Conservation (phyloP, 75 land plant species). For the Pinus tabuliformis region DNA sequence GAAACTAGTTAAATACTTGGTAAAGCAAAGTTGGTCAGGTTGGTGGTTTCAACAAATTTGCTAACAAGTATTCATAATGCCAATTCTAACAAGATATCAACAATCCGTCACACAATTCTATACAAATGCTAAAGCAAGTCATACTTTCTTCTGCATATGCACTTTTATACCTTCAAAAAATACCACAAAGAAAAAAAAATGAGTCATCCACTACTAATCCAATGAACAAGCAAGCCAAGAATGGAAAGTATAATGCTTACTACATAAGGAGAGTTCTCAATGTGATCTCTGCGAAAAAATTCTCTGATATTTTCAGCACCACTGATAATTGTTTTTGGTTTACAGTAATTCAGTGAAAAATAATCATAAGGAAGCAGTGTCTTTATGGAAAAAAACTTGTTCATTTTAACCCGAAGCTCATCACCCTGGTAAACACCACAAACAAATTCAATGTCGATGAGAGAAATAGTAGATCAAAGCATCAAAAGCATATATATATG, state of each 20-base stretch:
- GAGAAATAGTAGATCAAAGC: not conserved
- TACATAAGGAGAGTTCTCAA: slow-evolving; percentile 75
- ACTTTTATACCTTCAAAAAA: not conserved
- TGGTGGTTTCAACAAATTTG: not conserved
- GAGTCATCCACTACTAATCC: not conserved
- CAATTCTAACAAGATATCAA: not conserved
- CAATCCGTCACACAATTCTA: not conserved
- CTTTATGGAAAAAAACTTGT: slow-evolving; percentile 69
- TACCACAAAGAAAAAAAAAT: not conserved
- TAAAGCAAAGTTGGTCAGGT: not conserved
- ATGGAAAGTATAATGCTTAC: slow-evolving; percentile 23
- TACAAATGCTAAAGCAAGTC: not conserved
- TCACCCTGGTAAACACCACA: slow-evolving; percentile 34
- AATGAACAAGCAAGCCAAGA: not conserved
- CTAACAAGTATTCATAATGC: not conserved
- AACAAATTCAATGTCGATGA: not conserved
- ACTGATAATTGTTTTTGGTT: slow-evolving; percentile 45
- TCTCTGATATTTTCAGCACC: slow-evolving; percentile 75
- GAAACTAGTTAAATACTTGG: not conserved
- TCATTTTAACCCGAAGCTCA: slow-evolving; percentile 64
- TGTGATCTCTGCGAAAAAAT: slow-evolving; percentile 79
- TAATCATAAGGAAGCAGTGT: slow-evolving; percentile 76
- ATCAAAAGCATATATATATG: not conserved
- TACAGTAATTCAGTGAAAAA: slow-evolving; percentile 61
- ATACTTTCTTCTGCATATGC: not conserved